Percentiles rank a stretch among this genome's conserved stretches.
Evolutionary conservation across 2,329 filamentous ascomycete genomes (phyloP).

Genomic region (Fusarium praegraminearum): DNA sequence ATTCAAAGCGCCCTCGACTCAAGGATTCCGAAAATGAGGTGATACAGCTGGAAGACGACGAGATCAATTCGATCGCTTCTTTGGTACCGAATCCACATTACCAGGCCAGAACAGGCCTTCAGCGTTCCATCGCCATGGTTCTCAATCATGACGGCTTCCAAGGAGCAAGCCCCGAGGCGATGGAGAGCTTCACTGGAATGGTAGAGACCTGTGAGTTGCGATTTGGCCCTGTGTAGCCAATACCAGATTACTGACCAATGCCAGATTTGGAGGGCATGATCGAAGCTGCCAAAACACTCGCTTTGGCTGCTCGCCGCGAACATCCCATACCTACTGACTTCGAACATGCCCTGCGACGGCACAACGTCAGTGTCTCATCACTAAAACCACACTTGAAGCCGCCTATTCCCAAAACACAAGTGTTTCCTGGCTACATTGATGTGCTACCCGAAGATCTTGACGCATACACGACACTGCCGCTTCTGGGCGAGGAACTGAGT

Average conservation of each 20-base stretch:
- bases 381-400: conserved; percentile 69
- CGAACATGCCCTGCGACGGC: conserved; percentile 62
- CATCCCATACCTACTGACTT: conserved; percentile 69
- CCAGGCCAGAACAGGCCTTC: conserved; percentile 56
- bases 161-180: conserved; percentile 64
- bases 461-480: conserved; percentile 58
- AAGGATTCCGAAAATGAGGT: conserved; percentile 11
- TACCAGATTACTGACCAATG: conserved; percentile 16
- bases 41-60: conserved; percentile 30
- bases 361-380: conserved; percentile 64
- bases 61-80: conserved; percentile 35
- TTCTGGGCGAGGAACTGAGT: conserved; percentile 67
- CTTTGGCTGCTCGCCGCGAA: conserved; percentile 63
- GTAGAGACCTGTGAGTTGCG: conserved; percentile 67
- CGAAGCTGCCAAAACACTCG: conserved; percentile 60
- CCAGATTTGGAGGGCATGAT: conserved; percentile 64
- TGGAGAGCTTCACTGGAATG: conserved; percentile 68
- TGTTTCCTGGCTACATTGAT: conserved; percentile 56
- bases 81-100: conserved; percentile 49
- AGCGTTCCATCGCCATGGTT: conserved; percentile 67
- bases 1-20: conserved; percentile 50
- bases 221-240: too few species aligned
- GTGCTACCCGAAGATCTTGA: conserved; percentile 55
- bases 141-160: conserved; percentile 71
- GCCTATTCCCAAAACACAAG: conserved; percentile 58